These are phyloP conservation scores for Sequoiadendron giganteum DNA, from an alignment of 75 land plant species.

Conservation along the genomic window DNA sequence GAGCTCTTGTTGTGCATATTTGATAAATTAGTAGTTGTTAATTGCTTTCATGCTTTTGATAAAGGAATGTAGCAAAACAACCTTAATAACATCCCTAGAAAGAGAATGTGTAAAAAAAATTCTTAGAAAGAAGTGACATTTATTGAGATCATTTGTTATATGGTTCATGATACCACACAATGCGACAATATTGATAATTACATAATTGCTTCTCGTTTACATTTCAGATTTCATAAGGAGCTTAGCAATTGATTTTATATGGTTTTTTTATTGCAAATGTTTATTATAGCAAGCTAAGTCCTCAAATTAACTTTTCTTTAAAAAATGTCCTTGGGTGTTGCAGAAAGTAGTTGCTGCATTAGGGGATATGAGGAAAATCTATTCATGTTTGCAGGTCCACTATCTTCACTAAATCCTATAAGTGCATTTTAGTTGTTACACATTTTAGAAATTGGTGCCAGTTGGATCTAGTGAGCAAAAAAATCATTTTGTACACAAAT, in stretches of 20 bases:
- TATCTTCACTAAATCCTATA: neutral
- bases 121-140: neutral
- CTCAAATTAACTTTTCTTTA: neutral
- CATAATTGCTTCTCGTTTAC: too few relatives aligned
- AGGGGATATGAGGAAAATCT: constrained; percentile 95
- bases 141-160: neutral
- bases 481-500: neutral
- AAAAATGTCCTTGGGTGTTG: neutral
- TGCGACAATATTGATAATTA: neutral
- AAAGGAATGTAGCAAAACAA: neutral
- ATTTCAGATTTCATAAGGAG: neutral
- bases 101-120: neutral
- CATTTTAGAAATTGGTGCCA: neutral
- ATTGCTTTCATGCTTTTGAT: neutral
- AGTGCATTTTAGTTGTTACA: neutral
- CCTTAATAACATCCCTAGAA: neutral
- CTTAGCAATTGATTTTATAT: neutral
- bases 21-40: neutral
- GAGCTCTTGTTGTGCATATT: neutral
- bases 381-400: constrained; percentile 86
- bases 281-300: neutral
- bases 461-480: neutral
- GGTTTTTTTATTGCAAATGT: neutral
- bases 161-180: neutral
- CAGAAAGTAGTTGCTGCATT: constrained; percentile 98